phyloP scores from a whole-genome alignment of 2,329 filamentous ascomycete species.

The Fusarium verticillioides region DNA sequence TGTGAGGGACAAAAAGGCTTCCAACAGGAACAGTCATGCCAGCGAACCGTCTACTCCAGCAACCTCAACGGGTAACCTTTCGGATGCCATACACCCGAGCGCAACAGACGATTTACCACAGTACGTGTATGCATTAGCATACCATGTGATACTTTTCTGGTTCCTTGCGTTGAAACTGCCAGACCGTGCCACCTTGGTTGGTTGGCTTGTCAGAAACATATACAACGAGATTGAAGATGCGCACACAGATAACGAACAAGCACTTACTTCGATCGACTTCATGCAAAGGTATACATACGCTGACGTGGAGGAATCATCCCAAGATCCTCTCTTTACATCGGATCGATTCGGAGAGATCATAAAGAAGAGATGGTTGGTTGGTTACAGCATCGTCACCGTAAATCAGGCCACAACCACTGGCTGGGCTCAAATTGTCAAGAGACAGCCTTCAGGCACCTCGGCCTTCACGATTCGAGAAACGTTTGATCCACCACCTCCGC shows the following conservation, averaged over 20 bases:
- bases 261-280: conserved; percentile 92
- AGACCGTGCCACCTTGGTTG: conserved; percentile 84
- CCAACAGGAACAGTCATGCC: conserved; percentile 57
- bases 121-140: conserved; percentile 93
- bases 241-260: conserved; percentile 87
- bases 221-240: conserved; percentile 80
- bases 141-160: conserved; percentile 97
- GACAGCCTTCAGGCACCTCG: conserved; percentile 76
- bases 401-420: conserved; percentile 75
- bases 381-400: conserved; percentile 78
- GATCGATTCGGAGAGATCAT: conserved; percentile 73
- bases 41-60: conserved; percentile 55
- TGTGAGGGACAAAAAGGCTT: conserved; percentile 74
- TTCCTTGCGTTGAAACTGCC: conserved; percentile 89
- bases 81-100: conserved; percentile 41
- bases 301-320: conserved; percentile 80
- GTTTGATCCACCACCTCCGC: conserved; percentile 67
- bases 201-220: conserved; percentile 89
- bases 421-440: conserved; percentile 76
- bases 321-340: conserved; percentile 72
- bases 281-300: conserved; percentile 91
- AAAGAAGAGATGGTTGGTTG: conserved; percentile 77
- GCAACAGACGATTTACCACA: conserved; percentile 81
- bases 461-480: conserved; percentile 69
- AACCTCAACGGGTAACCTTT: conserved; percentile 23